Evolutionary conservation across 2,329 filamentous ascomycete species (phyloP).

Genomic region (Karstenula rhodostoma): DNA sequence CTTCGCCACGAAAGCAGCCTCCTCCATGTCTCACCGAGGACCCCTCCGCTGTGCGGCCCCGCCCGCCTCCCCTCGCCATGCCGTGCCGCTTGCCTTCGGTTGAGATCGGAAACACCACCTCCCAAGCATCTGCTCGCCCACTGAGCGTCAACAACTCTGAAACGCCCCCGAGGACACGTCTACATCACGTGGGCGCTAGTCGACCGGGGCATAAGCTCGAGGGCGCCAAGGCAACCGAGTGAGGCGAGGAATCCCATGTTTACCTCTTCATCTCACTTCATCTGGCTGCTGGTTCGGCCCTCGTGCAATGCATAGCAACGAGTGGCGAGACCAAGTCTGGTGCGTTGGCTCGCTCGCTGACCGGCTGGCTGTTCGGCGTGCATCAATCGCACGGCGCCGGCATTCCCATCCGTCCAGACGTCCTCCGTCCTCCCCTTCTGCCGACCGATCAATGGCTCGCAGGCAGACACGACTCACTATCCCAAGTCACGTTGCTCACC

Average conservation of each 20-base stretch:
- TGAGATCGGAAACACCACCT: neutral
- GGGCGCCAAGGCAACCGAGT: neutral
- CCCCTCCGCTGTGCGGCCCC: neutral
- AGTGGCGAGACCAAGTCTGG: neutral
- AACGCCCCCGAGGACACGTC: neutral
- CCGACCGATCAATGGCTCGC: neutral
- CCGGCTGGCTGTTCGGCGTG: neutral
- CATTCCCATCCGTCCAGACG: neutral
- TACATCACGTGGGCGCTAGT: neutral
- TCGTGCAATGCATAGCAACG: neutral
- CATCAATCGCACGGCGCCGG: neutral
- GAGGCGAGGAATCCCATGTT: neutral
- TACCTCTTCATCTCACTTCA: neutral
- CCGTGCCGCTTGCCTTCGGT: neutral
- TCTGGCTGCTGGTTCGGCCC: neutral
- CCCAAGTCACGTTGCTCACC: constrained; percentile 10
- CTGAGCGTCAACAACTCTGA: neutral
- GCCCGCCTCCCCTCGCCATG: neutral
- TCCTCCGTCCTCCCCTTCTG: neutral
- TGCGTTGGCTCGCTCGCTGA: neutral
- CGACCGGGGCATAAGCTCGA: neutral
- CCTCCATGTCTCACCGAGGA: neutral
- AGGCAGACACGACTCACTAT: neutral
- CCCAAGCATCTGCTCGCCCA: constrained; percentile 5
- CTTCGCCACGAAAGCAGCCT: neutral